A percentile compares a stretch with the other conserved stretches of the same genome.
Evolutionary conservation across 2,329 filamentous ascomycete species (phyloP).

Genomic region (Kalaharituber pfeilii): DNA sequence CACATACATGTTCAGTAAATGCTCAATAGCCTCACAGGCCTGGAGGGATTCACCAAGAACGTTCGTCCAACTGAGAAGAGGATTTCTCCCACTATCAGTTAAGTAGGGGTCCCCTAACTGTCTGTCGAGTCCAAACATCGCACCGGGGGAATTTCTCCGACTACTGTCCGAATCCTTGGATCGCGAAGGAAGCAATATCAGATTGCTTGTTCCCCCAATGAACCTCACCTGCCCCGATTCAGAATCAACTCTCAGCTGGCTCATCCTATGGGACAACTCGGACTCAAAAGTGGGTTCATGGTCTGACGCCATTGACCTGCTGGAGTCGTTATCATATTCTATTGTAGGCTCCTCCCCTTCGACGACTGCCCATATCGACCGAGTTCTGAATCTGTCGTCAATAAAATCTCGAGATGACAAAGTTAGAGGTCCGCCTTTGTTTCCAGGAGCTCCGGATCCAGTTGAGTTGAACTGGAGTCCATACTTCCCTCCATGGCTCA

Average conservation of each 20-base stretch:
- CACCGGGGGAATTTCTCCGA: background rate
- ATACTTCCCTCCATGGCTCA: constrained; percentile 13
- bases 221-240: constrained; percentile 57
- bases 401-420: constrained; percentile 23
- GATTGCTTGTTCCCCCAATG: constrained; percentile 83
- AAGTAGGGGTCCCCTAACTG: background rate
- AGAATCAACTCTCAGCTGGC: constrained; percentile 70
- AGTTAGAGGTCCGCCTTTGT: background rate
- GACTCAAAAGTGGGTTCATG: constrained; percentile 42
- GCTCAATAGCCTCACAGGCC: constrained; percentile 38
- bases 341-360: background rate
- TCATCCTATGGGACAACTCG: constrained; percentile 83
- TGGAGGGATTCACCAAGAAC: constrained; percentile 35
- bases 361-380: constrained; percentile 22
- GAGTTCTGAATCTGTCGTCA: constrained; percentile 28
- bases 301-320: constrained; percentile 27
- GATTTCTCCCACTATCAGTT: constrained; percentile 35
- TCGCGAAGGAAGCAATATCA: constrained; percentile 36
- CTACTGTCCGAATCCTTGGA: constrained; percentile 35
- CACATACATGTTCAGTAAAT: constrained; percentile 63
- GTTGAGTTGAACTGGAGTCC: constrained; percentile 9
- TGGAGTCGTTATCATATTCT: constrained; percentile 28
- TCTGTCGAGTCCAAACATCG: background rate
- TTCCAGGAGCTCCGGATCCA: background rate
- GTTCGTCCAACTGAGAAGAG: constrained; percentile 69